Conservation (phyloP, 768 basidiomycete species). For the Pisolithus orientalis region DNA sequence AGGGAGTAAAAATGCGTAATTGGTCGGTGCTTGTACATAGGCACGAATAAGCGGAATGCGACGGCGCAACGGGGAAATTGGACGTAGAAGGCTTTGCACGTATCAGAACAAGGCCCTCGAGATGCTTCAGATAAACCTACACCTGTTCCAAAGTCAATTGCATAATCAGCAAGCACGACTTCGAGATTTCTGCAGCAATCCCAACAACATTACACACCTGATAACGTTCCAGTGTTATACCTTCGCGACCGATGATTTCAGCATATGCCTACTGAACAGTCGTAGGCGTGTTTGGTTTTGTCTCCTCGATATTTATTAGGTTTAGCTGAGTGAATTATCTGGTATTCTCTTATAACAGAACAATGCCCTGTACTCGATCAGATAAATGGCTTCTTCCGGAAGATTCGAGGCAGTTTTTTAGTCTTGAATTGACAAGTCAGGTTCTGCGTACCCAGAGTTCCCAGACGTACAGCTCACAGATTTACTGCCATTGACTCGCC, state of each 20-base stretch:
- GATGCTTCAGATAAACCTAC: constrained; percentile 83
- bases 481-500: constrained; percentile 43
- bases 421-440: constrained; percentile 26
- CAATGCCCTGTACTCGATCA: constrained; percentile 83
- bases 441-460: constrained; percentile 25
- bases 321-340: constrained; percentile 15
- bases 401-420: constrained; percentile 72
- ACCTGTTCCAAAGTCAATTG: constrained; percentile 47
- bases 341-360: constrained; percentile 68
- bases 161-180: not conserved
- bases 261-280: constrained; percentile 84
- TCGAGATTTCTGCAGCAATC: not conserved
- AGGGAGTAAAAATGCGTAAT: too few relatives aligned
- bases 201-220: constrained; percentile 48
- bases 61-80: constrained; percentile 47
- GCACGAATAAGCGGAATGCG: constrained; percentile 9
- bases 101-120: constrained; percentile 78
- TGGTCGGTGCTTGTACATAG: too few relatives aligned
- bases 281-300: constrained; percentile 67
- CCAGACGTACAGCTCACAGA: constrained; percentile 51
- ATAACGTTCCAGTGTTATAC: constrained; percentile 77
- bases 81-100: constrained; percentile 57
- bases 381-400: constrained; percentile 92
- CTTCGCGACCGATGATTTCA: constrained; percentile 77
- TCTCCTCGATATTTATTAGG: constrained; percentile 23